Evolutionary conservation across 805 yeast species (phyloP), one percentile per base, ranked within the genome.

Genomic region (Candida pseudofarinosa): DNA sequence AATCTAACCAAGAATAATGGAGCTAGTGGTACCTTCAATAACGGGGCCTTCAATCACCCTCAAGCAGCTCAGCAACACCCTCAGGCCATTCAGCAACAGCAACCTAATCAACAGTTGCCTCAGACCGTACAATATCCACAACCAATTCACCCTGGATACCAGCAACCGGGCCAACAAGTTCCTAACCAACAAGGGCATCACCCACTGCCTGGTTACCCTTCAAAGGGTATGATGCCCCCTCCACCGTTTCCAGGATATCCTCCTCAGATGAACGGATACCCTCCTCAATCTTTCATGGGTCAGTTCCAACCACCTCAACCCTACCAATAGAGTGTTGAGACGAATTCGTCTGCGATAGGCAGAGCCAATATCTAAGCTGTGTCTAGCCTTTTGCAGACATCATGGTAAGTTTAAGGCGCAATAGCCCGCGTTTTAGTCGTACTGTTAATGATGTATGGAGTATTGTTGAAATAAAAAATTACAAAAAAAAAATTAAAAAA

Each of bases 1-100:
- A 57, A 57, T 12, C 51, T 52, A 16, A 55, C 56, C 19, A 62
- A 53, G 40, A 53, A 50, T 41, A 63, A 57, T 37, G 74, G 74
- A 43, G 28, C 10, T 23, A 10, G 6, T 7, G 10, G 10, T 23
- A 23, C 28, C 28, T 23, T 10, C 28, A 23, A 23, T 23, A 23
- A 23, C 10, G 28, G 28, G 6, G 6, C 28, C 6, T 23, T 10
- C 28, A 23, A 23, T 23, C 28, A 39, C 23, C 34, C 53, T 16
- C 50, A 41, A 23, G 37, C 31, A 16, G 34, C 33, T 42, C 40
- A 30, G 41, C 47, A 13, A 13, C 34, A 7, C 7, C 15, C 34
- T 32, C 34, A 33, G 12, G 28, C 26, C 12, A 26, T 19, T 18
- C 7, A 15, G 12, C 45, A 40, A 35, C 44, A 40, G 14, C 44